Base-by-base conservation (phyloP, 2,329 filamentous ascomycete species). In the Fusarium neocosmosporiellum region DNA sequence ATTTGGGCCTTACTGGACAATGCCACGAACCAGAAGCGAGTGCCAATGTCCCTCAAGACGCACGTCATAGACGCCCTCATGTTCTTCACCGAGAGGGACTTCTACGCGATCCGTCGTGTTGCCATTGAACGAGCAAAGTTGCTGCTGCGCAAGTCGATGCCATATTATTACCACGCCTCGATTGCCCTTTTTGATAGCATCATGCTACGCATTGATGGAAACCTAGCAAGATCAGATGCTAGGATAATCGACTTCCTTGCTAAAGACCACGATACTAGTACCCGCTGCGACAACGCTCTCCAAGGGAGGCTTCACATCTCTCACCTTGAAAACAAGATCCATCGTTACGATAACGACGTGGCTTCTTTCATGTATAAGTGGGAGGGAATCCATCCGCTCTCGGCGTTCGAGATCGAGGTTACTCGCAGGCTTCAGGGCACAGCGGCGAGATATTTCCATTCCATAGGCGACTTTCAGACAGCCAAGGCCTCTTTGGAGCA, bases 311-410 rank as follows among this genome's bases (percentile, higher is more conserved):
- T 82, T 5, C 80, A 82, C 24, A 80, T 82, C 1, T 80, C 80
- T 0, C 75, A 77, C n/a, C 70, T 82, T 2, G 80, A 82, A 39
- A 82, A 80, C 37, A 82, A 81, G 58, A 80, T 82, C 2, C 77
- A 79, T 24, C 72, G 75, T 1, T 80, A 80, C 46, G 80, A 81
- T 7, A 66, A 65, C 0, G 79, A 79, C 13, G 76, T 81, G 4
- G 71, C 78, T 0, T 71, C 75, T 0, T 73, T 66, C 18, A 81
- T 82, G 18, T 82, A 81, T 41, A 67, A 66, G 3, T 82, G 80
- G 80, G 67, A 77, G 2, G 79, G 78, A 0, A 66, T 75, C 0
- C 75, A 77, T 14, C 80, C 80, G 0, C 64, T 81, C 3, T 82
- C 80, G 0, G 75, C 72, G 0, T 71, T 82, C 7, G 80, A 82